These are phyloP conservation scores for Cajanus cajan DNA, from an alignment of 306 rosid species.

Conservation along the genomic window DNA sequence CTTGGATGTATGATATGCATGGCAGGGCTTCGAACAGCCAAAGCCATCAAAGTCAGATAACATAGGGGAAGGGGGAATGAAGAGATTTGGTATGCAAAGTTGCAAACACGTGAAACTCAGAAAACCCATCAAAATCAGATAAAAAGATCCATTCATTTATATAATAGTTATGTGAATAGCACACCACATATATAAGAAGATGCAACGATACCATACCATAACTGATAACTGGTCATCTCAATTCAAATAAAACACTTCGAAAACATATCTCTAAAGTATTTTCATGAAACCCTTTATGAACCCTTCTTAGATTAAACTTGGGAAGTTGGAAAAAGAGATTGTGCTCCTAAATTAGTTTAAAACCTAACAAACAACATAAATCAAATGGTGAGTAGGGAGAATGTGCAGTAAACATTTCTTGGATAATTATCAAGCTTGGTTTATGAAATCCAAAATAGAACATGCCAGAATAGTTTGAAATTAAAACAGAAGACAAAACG, in stretches of 20 bases:
- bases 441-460: constrained; percentile 22
- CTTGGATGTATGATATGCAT: neutral
- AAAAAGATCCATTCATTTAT: neutral
- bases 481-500: neutral
- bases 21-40: neutral
- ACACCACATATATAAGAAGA: neutral
- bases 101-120: neutral
- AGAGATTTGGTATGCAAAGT: neutral
- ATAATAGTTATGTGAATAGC: neutral
- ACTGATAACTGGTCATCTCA: constrained; percentile 17
- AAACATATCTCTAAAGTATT: constrained; percentile 72
- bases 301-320: constrained; percentile 71
- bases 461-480: constrained; percentile 1
- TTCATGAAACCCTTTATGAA: constrained; percentile 90
- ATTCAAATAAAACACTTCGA: constrained; percentile 1
- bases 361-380: constrained; percentile 1
- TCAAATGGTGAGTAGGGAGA: constrained; percentile 15
- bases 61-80: neutral
- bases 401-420: constrained; percentile 2
- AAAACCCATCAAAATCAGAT: neutral
- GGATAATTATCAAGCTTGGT: constrained; percentile 5
- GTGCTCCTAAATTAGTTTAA: constrained; percentile 32
- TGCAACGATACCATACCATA: neutral
- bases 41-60: neutral
- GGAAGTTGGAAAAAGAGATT: constrained; percentile 69